Conservation (phyloP, 2,329 filamentous ascomycete genomes). For the Phialemonium atrogriseum region DNA sequence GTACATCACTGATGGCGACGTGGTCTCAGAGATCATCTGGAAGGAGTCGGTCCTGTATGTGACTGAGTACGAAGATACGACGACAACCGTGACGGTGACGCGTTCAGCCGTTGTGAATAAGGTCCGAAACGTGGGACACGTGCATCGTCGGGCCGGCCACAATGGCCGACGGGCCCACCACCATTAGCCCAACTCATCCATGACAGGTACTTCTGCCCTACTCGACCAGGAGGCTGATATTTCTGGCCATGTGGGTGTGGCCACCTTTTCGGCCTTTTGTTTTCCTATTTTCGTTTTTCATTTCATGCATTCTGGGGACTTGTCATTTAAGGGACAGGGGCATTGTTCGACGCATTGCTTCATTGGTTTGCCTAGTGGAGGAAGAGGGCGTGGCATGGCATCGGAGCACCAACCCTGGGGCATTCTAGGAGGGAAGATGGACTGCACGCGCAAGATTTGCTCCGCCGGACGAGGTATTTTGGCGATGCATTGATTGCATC, state of each 20-base stretch:
- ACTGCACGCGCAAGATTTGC: neutral
- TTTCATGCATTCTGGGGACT: conserved; percentile 4
- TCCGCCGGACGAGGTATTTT: neutral
- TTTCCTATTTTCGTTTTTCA: conserved; percentile 1
- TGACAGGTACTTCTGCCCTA: conserved; percentile 2
- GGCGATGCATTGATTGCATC: conserved; percentile 3
- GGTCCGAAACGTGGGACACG: conserved; percentile 27
- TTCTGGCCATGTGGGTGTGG: neutral
- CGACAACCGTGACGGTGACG: conserved; percentile 31
- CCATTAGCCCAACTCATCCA: neutral
- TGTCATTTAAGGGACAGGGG: no score
- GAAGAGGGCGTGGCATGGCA: no score
- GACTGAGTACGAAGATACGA: conserved; percentile 33
- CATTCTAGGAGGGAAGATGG: no score
- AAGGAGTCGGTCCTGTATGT: conserved; percentile 47
- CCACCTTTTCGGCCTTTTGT: conserved; percentile 1
- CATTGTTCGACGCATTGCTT: neutral
- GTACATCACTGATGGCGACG: conserved; percentile 39
- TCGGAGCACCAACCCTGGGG: no score
- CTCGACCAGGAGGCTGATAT: neutral
- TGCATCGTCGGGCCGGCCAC: conserved; percentile 24
- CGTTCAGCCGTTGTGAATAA: conserved; percentile 16
- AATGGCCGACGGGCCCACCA: conserved; percentile 7
- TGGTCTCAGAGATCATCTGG: conserved; percentile 50
- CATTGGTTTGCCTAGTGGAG: no score